These are phyloP conservation scores for Pythium sukuiense DNA, from an alignment of 352 stramenopile species.

Conservation along the genomic window DNA sequence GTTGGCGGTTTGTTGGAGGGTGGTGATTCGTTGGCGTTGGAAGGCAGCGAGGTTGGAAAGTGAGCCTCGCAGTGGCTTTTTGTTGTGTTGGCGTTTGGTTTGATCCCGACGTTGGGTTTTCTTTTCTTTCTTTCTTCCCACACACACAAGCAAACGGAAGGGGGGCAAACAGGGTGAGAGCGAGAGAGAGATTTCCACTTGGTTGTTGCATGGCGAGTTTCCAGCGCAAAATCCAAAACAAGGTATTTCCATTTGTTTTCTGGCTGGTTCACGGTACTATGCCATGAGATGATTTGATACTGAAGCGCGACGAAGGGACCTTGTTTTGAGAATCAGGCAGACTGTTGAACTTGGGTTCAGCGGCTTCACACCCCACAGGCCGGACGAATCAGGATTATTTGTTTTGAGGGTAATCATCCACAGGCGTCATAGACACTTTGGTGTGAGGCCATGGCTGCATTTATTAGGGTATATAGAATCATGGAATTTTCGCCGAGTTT, in stretches of 20 bases:
- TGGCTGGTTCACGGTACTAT: background rate
- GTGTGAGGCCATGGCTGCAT: too few species aligned
- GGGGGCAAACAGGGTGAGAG: background rate
- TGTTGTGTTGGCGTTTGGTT: background rate
- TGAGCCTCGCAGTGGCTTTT: background rate
- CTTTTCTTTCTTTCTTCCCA: constrained; percentile 2
- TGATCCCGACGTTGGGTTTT: constrained; percentile 4
- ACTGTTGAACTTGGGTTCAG: constrained; percentile 27
- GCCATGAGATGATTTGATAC: background rate
- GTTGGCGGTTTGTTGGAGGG: too few species aligned
- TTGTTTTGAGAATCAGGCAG: constrained; percentile 13
- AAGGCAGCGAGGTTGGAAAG: background rate
- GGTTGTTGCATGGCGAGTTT: constrained; percentile 4
- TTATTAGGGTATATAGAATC: background rate
- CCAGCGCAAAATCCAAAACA: background rate
- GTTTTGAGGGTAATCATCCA: background rate
- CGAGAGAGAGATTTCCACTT: background rate
- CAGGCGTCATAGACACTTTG: background rate
- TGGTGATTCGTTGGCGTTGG: background rate
- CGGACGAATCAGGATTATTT: constrained; percentile 15
- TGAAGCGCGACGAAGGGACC: background rate
- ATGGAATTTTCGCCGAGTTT: background rate
- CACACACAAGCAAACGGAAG: background rate
- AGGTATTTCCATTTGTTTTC: background rate
- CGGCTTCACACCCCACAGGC: background rate